Evolutionary conservation across 208 protist species (phyloP).

Genomic region (Trypanosomatidae sp.): DNA sequence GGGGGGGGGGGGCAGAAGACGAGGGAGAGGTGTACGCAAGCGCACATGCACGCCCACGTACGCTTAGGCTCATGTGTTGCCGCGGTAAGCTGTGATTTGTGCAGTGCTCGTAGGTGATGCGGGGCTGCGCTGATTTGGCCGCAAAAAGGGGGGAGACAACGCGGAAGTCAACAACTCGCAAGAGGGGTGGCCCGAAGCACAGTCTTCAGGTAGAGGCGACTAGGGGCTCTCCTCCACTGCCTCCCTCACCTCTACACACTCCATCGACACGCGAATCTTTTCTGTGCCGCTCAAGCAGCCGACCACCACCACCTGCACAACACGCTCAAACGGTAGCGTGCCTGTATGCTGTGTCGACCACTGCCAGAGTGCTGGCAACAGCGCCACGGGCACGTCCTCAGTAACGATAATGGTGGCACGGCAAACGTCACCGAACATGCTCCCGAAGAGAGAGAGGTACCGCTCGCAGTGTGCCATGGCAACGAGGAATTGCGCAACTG

Average conservation of each 20-base stretch:
- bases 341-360: slow-evolving; percentile 26
- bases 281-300: slow-evolving; percentile 4
- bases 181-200: not conserved
- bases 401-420: slow-evolving; percentile 30
- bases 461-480: slow-evolving; percentile 58
- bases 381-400: slow-evolving; percentile 15
- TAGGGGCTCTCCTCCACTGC: not conserved
- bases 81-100: not conserved
- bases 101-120: not conserved
- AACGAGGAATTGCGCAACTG: slow-evolving; percentile 62
- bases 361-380: slow-evolving; percentile 42
- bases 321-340: slow-evolving; percentile 5
- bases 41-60: not conserved
- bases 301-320: slow-evolving; percentile 8
- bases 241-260: slow-evolving; percentile 8
- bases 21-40: not conserved
- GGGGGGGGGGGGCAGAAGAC: too few species aligned
- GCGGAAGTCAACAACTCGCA: not conserved
- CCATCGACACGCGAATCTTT: slow-evolving; percentile 13
- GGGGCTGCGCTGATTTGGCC: not conserved
- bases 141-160: not conserved
- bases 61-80: not conserved
- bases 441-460: slow-evolving; percentile 35
- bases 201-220: not conserved
- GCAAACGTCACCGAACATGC: slow-evolving; percentile 11